Base-by-base conservation (phyloP, 345 rosid genomes). In the Eucalyptus grandis region DNA sequence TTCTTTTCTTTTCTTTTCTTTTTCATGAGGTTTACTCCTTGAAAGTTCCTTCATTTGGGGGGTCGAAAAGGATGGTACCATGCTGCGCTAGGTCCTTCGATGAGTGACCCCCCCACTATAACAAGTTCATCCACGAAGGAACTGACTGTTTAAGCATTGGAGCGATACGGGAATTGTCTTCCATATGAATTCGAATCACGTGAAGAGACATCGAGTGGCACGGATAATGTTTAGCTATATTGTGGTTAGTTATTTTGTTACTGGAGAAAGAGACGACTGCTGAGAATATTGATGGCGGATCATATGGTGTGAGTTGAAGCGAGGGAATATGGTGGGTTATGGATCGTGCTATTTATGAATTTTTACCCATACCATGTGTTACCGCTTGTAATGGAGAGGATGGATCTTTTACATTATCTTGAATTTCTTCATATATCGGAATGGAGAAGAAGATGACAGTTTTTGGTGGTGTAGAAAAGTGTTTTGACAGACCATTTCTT, bases 1-100 rank as follows among this genome's bases (percentile, higher is more conserved):
- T 11, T 50, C 5, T 6, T 6, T 0, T 1, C 11, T 51, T 51
- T 17, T 16, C 2, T 7, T 17, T 51, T 7, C 22, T 17, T 53
- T 72, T 6, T 11, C 47, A 1, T 37, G 83, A 72, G 47, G 14
- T 24, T 37, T 37, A 21, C 83, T 72, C 6, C 46, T 72, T 72
- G 83, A 40, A 37, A 37, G 47, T 37, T 72, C 83, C 46, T 72
- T 72, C 83, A 37, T 37, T 72, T 21, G 8, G 46, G 82, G 82
- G 46, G 83, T 72, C 81, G 7, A 69, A 69, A 62, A 62, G 34
- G 4, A 62, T n/a, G 77, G 37, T 17, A 6, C 40, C 34, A 65
- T 65, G 19, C 46, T 37, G 46, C 83, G 6, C 7, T 72, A 72
- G 46, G 82, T 40, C 82, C 26, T 37, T 72, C 44, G 43, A 37